Evolutionary conservation across 345 rosid species (phyloP), one percentile per base, ranked within the genome.

Genomic region (Heritiera fomes): DNA sequence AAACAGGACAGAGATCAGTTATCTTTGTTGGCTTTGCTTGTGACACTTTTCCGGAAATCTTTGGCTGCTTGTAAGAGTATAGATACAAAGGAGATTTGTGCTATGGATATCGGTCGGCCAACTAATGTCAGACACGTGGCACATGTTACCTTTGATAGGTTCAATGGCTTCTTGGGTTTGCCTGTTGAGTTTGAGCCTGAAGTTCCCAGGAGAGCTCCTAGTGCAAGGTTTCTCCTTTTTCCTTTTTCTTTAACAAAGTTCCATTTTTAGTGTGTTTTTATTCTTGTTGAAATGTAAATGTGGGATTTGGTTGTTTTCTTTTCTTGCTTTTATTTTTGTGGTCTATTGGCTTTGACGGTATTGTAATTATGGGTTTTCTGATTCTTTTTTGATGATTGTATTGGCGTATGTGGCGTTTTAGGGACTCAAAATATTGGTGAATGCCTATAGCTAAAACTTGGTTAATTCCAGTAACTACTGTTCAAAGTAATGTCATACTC

Each of bases 121-220:
- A 92, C 92, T 59, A 79, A 95, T 78, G 93, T 93, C 18, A 86
- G 95, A 6, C 98, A 95, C 75, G 96, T 95, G 59, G 93, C 95
- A 0, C 98, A 93, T 73, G 98, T 95, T 18, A 95, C 98, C 61
- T 95, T 95, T 77, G 98, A 95, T 83, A 91, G 98, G 79, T 95
- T 93, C 81, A 87, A 92, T 84, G 98, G 98, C 41, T 95, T 95
- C 85, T 84, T 90, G 80, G 98, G 98, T 75, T 83, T 95, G 86
- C 98, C 98, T 61, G 91, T 86, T 68, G 98, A 95, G 88, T 86
- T 91, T 79, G 98, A 95, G 87, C 97, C 94, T 43, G 98, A 93
- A 66, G 94, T 94, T 32, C 88, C 90, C 43, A 84, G 96, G 67
- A 80, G 96, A 69, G 93, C 95, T 74, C 98, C 97, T 18, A 94